Conservation (phyloP, 345 rosid species). For the Salix arbutifolia region DNA sequence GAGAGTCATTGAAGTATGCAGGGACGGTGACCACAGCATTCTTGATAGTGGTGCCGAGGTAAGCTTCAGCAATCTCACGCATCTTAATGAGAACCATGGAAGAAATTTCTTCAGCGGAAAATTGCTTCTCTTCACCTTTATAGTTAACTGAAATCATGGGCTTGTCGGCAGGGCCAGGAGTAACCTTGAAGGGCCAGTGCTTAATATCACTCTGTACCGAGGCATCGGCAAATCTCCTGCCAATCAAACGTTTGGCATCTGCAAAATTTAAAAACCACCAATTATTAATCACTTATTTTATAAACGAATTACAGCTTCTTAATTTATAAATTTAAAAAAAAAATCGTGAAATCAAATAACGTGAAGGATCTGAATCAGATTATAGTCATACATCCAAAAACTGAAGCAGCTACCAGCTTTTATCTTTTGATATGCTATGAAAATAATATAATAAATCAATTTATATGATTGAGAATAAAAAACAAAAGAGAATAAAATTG, state of each 20-base stretch:
- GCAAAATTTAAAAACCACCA: neutral
- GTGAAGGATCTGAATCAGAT: neutral
- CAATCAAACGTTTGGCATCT: constrained; percentile 34
- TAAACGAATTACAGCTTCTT: no score
- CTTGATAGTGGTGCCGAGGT: constrained; percentile 3
- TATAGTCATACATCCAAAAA: neutral
- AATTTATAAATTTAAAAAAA: no score
- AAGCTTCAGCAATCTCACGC: constrained; percentile 18
- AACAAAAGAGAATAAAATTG: neutral
- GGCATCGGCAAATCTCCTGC: constrained; percentile 19
- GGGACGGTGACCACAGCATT: constrained; percentile 20
- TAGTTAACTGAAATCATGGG: constrained; percentile 26
- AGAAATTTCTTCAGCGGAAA: constrained; percentile 15
- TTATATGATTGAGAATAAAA: neutral
- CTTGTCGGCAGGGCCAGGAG: constrained; percentile 26
- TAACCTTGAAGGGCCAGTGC: constrained; percentile 28
- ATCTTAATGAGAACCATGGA: constrained; percentile 15
- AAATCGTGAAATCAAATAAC: neutral
- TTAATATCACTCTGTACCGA: constrained; percentile 26
- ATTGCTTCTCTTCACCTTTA: constrained; percentile 7
- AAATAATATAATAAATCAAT: neutral
- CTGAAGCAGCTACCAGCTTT: neutral
- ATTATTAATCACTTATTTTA: neutral
- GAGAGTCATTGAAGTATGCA: constrained; percentile 19
- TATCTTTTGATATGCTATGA: neutral